A percentile compares a stretch with the other conserved stretches of the same genome.
Conservation (phyloP, 2,329 filamentous ascomycete species). For the Raffaelea arxii region DNA sequence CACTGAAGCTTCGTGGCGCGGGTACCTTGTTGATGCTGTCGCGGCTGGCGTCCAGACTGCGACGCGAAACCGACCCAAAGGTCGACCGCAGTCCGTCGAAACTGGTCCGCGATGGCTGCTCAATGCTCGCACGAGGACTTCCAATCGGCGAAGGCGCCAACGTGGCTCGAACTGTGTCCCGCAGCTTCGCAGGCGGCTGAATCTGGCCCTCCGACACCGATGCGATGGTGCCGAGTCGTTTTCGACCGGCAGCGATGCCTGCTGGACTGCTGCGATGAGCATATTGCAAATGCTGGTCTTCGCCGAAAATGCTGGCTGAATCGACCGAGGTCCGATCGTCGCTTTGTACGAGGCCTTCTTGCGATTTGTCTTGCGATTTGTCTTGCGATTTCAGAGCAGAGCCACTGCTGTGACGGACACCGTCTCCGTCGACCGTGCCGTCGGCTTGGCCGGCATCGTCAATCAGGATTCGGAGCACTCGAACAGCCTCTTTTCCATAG, state of each 20-base stretch:
- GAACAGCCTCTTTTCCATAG: conserved; percentile 72
- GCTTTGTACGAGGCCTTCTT: too few relatives aligned
- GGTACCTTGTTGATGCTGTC: conserved; percentile 35
- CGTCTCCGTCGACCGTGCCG: conserved; percentile 8
- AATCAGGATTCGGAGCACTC: conserved; percentile 63
- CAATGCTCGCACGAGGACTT: conserved; percentile 47
- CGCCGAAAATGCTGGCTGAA: conserved; percentile 1
- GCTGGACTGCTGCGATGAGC: too few relatives aligned
- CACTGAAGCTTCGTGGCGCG: conserved; percentile 53
- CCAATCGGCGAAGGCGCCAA: conserved; percentile 41
- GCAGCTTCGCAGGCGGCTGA: conserved; percentile 28
- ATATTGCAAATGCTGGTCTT: too few relatives aligned
- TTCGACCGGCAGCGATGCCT: too few relatives aligned
- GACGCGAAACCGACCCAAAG: conserved; percentile 24
- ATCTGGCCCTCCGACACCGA: neutral
- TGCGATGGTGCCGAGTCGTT: neutral
- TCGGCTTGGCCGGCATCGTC: conserved; percentile 48
- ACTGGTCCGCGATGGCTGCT: conserved; percentile 41
- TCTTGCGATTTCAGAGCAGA: too few relatives aligned
- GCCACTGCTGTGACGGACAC: too few relatives aligned
- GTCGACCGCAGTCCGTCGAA: conserved; percentile 39
- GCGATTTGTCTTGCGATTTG: too few relatives aligned
- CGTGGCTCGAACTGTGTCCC: conserved; percentile 52
- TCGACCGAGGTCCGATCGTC: conserved; percentile 9
- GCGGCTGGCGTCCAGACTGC: conserved; percentile 48